Base-by-base conservation (phyloP, 257 asterid species). In the Leonotis leonurus region DNA sequence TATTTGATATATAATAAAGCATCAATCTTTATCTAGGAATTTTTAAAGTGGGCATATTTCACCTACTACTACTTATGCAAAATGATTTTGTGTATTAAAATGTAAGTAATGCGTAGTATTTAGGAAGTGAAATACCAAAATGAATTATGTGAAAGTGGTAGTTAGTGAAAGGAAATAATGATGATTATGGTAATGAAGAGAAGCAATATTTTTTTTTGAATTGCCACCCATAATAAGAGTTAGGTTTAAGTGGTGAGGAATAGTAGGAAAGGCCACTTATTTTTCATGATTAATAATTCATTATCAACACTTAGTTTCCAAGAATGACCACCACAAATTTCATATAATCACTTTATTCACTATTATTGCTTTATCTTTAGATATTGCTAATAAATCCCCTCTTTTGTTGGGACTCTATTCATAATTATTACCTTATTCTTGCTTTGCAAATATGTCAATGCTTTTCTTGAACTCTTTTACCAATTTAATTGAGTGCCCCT, bases 171-270 rank as follows among this genome's bases (percentile, higher is more conserved):
- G 59, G 26, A 64, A 45, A 41, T 25, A 29, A 57, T 60, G 65
- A 69, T 60, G 16, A 72, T 53, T 50, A 16, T 56, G 49, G 55
- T 56, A 53, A 45, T 22, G 53, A 44, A 61, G 40, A 51, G 11
- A 67, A 67, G 61, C 68, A 67, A 49, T 46, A 32, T 22, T 17
- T 1, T 11, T 40, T 29, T 14, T 62, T 69, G 27, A 33, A 37
- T 70, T 51, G 49, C 26, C 50, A 70, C 55, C 62, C 40, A 70
- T 62, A 37, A 56, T 39, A 56, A 65, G 77, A n/a, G 79, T 70
- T 73, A 70, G 83, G 71, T 62, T 30, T 36, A 67, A 70, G 74
- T 66, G 77, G 67, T 35, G 44, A 46, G 49, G 12, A 64, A 25
- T 74, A 35, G 63, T 33, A 35, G 25, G 7, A 44, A 53, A 17